Conservation (phyloP, 306 rosid species). For the Cicer judaicum region DNA sequence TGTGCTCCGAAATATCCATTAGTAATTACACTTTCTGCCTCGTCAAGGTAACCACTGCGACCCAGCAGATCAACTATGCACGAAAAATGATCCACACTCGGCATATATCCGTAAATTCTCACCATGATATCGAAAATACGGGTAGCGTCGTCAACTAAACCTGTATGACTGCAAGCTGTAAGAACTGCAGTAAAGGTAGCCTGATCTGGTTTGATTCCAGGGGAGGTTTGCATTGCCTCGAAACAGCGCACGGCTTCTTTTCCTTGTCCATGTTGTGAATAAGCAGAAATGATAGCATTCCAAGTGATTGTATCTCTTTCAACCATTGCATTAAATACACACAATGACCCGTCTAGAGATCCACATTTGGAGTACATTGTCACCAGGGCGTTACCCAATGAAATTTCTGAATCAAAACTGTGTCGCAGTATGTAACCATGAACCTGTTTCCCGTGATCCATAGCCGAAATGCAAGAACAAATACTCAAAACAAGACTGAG, state of each 20-base stretch:
- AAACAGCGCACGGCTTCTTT: constrained; percentile 68
- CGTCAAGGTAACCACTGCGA: constrained; percentile 75
- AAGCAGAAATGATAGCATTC: constrained; percentile 83
- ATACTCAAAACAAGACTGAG: constrained; percentile 69
- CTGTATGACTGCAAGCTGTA: constrained; percentile 82
- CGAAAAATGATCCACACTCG: constrained; percentile 73
- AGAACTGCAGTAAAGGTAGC: constrained; percentile 79
- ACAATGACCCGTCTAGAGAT: constrained; percentile 57
- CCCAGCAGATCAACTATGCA: constrained; percentile 80
- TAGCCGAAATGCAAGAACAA: constrained; percentile 66
- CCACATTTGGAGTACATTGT: constrained; percentile 85
- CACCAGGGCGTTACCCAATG: constrained; percentile 66
- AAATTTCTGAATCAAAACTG: constrained; percentile 52
- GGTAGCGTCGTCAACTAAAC: constrained; percentile 68
- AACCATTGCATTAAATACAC: constrained; percentile 67
- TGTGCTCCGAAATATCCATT: constrained; percentile 58
- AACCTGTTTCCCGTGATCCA: constrained; percentile 70
- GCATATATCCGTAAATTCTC: constrained; percentile 50
- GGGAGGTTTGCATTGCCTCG: constrained; percentile 60
- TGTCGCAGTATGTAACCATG: constrained; percentile 64
- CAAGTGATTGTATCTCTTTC: constrained; percentile 71
- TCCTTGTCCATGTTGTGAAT: constrained; percentile 77
- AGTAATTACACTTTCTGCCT: constrained; percentile 65
- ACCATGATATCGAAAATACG: constrained; percentile 67
- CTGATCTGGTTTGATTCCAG: constrained; percentile 62